phyloP scores from a whole-genome alignment of 139 green algal genomes.

The Monoraphidium neglectum region DNA sequence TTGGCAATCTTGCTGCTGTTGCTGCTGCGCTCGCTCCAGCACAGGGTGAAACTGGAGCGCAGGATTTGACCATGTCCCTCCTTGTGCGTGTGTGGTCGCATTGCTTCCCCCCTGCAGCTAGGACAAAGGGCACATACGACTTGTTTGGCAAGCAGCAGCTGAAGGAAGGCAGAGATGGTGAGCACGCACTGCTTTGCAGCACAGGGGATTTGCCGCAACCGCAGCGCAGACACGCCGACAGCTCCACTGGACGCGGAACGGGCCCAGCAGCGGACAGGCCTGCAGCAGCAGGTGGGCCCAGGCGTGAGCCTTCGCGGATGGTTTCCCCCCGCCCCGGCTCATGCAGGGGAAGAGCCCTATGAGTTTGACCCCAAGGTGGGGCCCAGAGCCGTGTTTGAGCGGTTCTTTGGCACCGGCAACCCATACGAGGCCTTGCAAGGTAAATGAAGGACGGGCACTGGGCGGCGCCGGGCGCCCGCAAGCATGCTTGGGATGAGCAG shows the following conservation, averaged over 20 bases:
- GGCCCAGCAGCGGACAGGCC: too few relatives aligned
- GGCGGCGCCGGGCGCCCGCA: neutral
- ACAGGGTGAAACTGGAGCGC: too few relatives aligned
- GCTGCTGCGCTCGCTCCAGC: too few relatives aligned
- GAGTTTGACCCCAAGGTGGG: constrained; percentile 45
- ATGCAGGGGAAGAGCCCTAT: constrained; percentile 28
- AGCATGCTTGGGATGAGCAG: neutral
- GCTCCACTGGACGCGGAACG: too few relatives aligned
- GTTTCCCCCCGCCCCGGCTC: too few relatives aligned
- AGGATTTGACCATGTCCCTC: too few relatives aligned
- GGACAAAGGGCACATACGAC: constrained; percentile 74
- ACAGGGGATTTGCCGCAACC: constrained; percentile 33
- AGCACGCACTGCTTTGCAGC: constrained; percentile 36
- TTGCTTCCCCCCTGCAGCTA: constrained; percentile 44
- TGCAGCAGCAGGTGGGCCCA: too few relatives aligned
- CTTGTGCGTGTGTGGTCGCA: neutral
- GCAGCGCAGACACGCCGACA: neutral
- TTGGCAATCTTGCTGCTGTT: too few relatives aligned
- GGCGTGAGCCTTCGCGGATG: too few relatives aligned
- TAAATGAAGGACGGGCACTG: constrained; percentile 2
- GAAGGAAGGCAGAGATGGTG: constrained; percentile 55
- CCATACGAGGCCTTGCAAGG: constrained; percentile 75
- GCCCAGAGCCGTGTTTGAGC: constrained; percentile 54
- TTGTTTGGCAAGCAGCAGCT: constrained; percentile 73
- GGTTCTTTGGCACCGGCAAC: constrained; percentile 84